Conservation (phyloP, 192 early-diverging fungal genomes). For the Coemansia umbellata region DNA sequence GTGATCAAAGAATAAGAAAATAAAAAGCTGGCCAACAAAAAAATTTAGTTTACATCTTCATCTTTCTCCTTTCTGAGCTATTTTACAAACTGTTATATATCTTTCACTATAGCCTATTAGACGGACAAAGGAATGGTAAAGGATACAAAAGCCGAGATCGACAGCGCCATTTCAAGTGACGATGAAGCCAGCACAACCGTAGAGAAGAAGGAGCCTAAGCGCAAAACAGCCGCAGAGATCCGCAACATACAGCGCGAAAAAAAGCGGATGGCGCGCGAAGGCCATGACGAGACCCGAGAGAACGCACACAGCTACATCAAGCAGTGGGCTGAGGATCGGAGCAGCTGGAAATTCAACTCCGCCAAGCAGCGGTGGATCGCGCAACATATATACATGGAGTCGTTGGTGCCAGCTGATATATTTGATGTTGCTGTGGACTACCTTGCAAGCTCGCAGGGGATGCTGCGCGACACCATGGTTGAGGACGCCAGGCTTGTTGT, state of each 20-base stretch:
- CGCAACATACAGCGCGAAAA: slow-evolving; percentile 20
- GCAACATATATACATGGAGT: slow-evolving; percentile 34
- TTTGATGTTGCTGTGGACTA: slow-evolving; percentile 34
- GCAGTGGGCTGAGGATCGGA: slow-evolving; percentile 12
- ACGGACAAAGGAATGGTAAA: neutral
- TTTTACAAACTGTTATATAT: neutral
- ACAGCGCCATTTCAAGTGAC: neutral
- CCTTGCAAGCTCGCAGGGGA: neutral
- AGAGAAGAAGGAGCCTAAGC: slow-evolving; percentile 16
- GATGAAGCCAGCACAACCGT: neutral
- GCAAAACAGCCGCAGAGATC: slow-evolving; percentile 40
- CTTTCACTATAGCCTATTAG: neutral
- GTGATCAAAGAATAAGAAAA: neutral
- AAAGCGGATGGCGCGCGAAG: slow-evolving; percentile 19
- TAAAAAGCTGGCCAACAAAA: too few relatives aligned
- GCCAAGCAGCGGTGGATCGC: slow-evolving; percentile 43
- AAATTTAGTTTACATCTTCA: too few relatives aligned
- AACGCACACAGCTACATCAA: slow-evolving; percentile 28
- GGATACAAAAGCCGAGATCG: neutral
- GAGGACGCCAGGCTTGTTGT: slow-evolving; percentile 21
- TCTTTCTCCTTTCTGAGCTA: neutral
- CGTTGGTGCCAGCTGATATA: slow-evolving; percentile 13
- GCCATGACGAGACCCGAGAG: slow-evolving; percentile 18
- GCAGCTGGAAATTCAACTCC: slow-evolving; percentile 44
- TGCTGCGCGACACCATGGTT: slow-evolving; percentile 15